These are phyloP conservation scores for Monosporascus ibericus DNA, from an alignment of 2,329 filamentous ascomycete species.

Conservation along the genomic window DNA sequence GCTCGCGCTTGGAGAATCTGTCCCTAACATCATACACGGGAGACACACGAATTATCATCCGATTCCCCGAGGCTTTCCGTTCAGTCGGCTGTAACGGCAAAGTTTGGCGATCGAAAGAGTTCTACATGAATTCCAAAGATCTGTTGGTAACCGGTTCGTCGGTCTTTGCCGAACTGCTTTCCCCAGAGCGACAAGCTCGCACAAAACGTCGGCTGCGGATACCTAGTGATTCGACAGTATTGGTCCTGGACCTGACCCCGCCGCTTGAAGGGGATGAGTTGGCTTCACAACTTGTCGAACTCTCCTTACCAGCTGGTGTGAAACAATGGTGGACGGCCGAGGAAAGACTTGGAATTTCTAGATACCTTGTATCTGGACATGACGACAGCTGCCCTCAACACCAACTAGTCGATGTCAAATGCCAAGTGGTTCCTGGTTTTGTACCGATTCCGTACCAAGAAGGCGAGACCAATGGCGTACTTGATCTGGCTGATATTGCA, in stretches of 20 bases:
- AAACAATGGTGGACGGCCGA: slow-evolving; percentile 46
- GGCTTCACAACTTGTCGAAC: slow-evolving; percentile 50
- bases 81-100: slow-evolving; percentile 26
- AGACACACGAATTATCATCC: neutral
- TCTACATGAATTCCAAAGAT: slow-evolving; percentile 41
- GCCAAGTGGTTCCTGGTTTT: neutral
- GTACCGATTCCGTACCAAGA: slow-evolving; percentile 1
- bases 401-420: slow-evolving; percentile 10
- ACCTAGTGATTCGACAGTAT: slow-evolving; percentile 27
- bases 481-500: slow-evolving; percentile 16
- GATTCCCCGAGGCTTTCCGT: slow-evolving; percentile 13
- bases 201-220: slow-evolving; percentile 28
- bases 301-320: slow-evolving; percentile 51
- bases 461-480: neutral
- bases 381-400: slow-evolving; percentile 34
- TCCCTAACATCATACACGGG: neutral
- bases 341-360: slow-evolving; percentile 31
- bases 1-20: too few species aligned
- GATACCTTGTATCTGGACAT: slow-evolving; percentile 36
- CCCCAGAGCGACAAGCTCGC: slow-evolving; percentile 34
- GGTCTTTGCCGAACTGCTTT: slow-evolving; percentile 40
- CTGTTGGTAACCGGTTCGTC: slow-evolving; percentile 40
- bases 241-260: slow-evolving; percentile 57
- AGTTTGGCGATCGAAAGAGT: slow-evolving; percentile 26
- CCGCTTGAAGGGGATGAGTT: slow-evolving; percentile 56